These are phyloP conservation scores for Neospermospora avenae DNA, from an alignment of 2,329 filamentous ascomycete species.

Conservation along the genomic window DNA sequence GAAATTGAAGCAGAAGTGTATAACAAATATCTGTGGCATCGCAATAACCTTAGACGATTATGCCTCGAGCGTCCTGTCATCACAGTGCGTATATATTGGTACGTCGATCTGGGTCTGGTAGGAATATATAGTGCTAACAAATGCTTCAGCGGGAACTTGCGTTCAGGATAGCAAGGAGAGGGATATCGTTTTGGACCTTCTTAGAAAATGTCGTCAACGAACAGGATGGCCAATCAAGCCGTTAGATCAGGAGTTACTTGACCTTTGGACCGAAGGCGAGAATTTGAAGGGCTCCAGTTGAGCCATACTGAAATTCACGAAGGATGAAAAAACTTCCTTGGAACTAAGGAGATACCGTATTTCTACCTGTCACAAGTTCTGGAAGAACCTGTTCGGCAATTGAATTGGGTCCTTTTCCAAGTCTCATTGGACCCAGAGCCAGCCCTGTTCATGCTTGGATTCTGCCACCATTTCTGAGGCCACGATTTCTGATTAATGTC, in stretches of 20 bases:
- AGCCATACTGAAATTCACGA: too few species aligned
- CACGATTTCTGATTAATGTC: too few species aligned
- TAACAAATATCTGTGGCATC: conserved; percentile 48
- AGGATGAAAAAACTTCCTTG: too few species aligned
- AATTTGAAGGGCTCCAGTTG: too few species aligned
- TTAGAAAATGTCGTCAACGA: conserved; percentile 37
- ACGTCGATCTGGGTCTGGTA: not conserved
- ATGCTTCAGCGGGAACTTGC: conserved; percentile 38
- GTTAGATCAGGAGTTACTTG: conserved; percentile 32
- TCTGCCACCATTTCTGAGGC: too few species aligned
- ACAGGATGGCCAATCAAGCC: conserved; percentile 41
- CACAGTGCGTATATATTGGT: conserved; percentile 42
- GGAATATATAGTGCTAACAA: not conserved
- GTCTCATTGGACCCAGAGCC: too few species aligned
- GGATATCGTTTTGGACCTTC: conserved; percentile 38
- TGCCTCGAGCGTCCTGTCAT: conserved; percentile 42
- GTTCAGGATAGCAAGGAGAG: conserved; percentile 39
- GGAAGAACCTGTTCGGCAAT: too few species aligned
- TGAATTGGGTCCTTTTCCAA: too few species aligned
- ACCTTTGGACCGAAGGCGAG: conserved; percentile 5
- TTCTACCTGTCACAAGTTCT: too few species aligned
- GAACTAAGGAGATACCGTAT: too few species aligned
- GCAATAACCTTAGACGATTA: conserved; percentile 43
- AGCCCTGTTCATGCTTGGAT: too few species aligned
- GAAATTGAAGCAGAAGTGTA: conserved; percentile 44